Evolutionary conservation across 305 asterid species (phyloP).

Genomic region (Salvia sclarea): DNA sequence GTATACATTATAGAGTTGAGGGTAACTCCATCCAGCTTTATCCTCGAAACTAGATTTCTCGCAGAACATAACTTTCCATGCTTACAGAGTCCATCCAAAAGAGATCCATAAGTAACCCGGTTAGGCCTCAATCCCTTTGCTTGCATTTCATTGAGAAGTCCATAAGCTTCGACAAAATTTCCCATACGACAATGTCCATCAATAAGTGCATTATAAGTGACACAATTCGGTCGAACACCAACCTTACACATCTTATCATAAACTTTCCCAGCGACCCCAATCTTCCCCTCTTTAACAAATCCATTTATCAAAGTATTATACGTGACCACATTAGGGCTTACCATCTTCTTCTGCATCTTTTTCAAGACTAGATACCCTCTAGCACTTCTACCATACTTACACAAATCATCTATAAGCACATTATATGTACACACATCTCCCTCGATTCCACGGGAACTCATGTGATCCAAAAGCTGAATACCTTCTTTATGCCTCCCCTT

Average conservation of each 20-base stretch:
- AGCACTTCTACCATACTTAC: slow-evolving; percentile 59
- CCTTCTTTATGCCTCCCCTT: slow-evolving; percentile 73
- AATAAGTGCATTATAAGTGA: slow-evolving; percentile 72
- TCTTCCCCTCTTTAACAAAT: slow-evolving; percentile 76
- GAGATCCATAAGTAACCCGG: slow-evolving; percentile 74
- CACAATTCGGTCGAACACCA: slow-evolving; percentile 56
- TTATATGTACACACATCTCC: slow-evolving; percentile 81
- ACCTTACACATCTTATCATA: slow-evolving; percentile 67
- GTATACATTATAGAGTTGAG: slow-evolving; percentile 57
- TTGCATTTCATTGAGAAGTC: slow-evolving; percentile 65
- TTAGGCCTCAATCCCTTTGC: slow-evolving; percentile 54
- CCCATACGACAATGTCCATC: slow-evolving; percentile 74
- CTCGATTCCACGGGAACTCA: slow-evolving; percentile 71
- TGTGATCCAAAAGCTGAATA: slow-evolving; percentile 59
- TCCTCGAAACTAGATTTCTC: slow-evolving; percentile 49
- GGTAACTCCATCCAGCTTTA: slow-evolving; percentile 49
- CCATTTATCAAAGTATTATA: slow-evolving; percentile 81
- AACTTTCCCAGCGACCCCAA: slow-evolving; percentile 59
- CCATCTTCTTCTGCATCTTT: slow-evolving; percentile 65
- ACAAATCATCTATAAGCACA: slow-evolving; percentile 66
- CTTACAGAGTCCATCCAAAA: slow-evolving; percentile 80
- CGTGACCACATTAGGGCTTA: slow-evolving; percentile 71
- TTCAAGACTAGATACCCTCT: slow-evolving; percentile 74
- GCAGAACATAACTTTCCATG: slow-evolving; percentile 63
- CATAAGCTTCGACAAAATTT: slow-evolving; percentile 55